Evolutionary conservation across 495 filamentous ascomycete species (phyloP).

Genomic region (Staphylotrichum tortipilum): DNA sequence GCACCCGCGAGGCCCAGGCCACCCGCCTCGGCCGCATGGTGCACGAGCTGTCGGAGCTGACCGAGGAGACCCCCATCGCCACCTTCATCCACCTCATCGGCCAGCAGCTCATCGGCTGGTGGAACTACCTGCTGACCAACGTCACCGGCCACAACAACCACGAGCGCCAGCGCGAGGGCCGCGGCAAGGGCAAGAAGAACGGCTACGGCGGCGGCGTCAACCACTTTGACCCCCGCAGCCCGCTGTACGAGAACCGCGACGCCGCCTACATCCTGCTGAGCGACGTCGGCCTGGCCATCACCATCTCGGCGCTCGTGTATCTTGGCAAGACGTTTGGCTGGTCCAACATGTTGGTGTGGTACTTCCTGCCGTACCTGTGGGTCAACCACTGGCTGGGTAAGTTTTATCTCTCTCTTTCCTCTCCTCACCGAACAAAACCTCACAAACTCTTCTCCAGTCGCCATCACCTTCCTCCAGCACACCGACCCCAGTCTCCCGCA

Average conservation of each 20-base stretch:
- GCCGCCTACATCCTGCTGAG: slow-evolving; percentile 72
- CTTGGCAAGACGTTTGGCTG: slow-evolving; percentile 68
- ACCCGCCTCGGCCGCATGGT: slow-evolving; percentile 56
- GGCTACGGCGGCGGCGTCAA: slow-evolving; percentile 75
- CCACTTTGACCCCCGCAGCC: slow-evolving; percentile 84
- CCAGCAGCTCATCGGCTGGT: slow-evolving; percentile 90
- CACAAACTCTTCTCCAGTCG: slow-evolving; percentile 43
- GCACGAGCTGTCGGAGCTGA: slow-evolving; percentile 77
- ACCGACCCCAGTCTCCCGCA: slow-evolving; percentile 81
- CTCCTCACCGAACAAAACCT: not conserved
- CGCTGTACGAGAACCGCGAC: slow-evolving; percentile 86
- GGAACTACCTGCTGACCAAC: slow-evolving; percentile 75
- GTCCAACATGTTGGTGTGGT: slow-evolving; percentile 84
- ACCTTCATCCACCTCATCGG: slow-evolving; percentile 62
- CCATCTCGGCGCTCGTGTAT: slow-evolving; percentile 44
- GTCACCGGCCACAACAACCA: slow-evolving; percentile 94
- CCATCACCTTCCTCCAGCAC: slow-evolving; percentile 86
- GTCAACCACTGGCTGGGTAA: slow-evolving; percentile 95
- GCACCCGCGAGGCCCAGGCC: slow-evolving; percentile 68
- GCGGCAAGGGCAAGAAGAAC: slow-evolving; percentile 82
- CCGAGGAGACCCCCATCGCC: slow-evolving; percentile 87
- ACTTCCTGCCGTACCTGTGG: slow-evolving; percentile 90
- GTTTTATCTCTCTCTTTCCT: no score
- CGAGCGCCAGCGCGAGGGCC: slow-evolving; percentile 70
- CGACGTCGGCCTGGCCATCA: slow-evolving; percentile 67